Percentiles rank a stretch among this genome's conserved stretches.
Conservation (phyloP, 345 rosid species). For the Geranium rotundifolium region DNA sequence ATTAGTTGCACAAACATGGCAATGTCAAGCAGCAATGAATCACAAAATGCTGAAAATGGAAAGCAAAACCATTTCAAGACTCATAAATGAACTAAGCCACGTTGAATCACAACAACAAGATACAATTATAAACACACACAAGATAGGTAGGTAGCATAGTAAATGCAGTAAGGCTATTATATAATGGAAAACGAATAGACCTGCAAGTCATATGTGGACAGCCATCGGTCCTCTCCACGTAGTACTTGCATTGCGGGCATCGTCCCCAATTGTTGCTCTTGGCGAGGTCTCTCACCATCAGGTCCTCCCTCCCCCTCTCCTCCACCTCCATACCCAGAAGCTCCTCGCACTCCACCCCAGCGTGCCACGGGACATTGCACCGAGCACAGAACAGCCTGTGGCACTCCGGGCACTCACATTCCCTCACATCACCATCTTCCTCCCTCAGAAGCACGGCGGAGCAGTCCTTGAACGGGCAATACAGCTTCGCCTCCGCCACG, state of each 20-base stretch:
- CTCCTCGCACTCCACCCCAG: constrained; percentile 25
- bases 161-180: too few relatives aligned
- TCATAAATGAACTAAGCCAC: not conserved
- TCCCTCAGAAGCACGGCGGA: constrained; percentile 38
- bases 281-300: constrained; percentile 31
- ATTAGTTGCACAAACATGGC: too few relatives aligned
- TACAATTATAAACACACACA: not conserved
- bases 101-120: not conserved
- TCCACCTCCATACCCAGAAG: constrained; percentile 20
- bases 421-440: constrained; percentile 22
- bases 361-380: constrained; percentile 36
- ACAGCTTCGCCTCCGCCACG: constrained; percentile 19
- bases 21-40: not conserved
- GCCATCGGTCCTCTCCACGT: constrained; percentile 30
- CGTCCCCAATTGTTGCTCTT: constrained; percentile 30
- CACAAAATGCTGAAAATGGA: not conserved
- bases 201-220: constrained; percentile 42
- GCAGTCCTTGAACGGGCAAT: constrained; percentile 73
- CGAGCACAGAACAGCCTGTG: constrained; percentile 42
- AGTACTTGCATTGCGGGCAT: constrained; percentile 34
- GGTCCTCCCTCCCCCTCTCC: constrained; percentile 32
- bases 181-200: constrained; percentile 18
- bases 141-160: not conserved
- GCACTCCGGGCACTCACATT: constrained; percentile 58
- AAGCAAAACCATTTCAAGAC: not conserved